Percentiles rank a stretch among this genome's conserved stretches.
phyloP scores from a whole-genome alignment of 768 basidiomycete species.

The Leccinum boreale region DNA sequence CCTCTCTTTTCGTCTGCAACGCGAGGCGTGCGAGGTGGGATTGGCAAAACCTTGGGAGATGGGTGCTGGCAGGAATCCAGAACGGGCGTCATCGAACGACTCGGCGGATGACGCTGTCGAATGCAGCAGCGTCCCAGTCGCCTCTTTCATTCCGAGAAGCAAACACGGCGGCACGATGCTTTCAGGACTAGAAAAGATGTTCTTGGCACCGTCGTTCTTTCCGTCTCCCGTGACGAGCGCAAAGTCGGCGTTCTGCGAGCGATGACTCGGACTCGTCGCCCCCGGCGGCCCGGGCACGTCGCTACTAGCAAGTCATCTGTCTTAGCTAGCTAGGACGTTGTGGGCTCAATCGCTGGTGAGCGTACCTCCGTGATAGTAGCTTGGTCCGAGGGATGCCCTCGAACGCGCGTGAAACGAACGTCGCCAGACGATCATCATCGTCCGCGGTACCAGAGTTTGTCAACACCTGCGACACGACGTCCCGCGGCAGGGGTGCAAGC shows the following conservation, averaged over 20 bases:
- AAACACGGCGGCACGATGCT: not conserved
- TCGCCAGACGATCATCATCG: not conserved
- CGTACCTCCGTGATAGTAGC: constrained; percentile 15
- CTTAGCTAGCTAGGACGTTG: not conserved
- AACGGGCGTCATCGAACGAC: not conserved
- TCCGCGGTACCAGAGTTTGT: not conserved
- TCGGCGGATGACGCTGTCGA: not conserved
- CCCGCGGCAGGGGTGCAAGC: constrained; percentile 4
- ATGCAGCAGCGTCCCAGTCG: not conserved
- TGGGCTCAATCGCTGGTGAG: not conserved
- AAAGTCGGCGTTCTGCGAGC: constrained; percentile 8
- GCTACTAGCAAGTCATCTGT: constrained; percentile 5
- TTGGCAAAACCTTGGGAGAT: constrained; percentile 14
- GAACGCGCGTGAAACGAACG: constrained; percentile 14
- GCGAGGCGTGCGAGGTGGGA: constrained; percentile 15
- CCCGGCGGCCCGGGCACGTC: not conserved
- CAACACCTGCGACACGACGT: constrained; percentile 11
- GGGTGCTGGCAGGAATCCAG: not conserved
- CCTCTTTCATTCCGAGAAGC: constrained; percentile 18
- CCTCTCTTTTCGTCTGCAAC: not conserved
- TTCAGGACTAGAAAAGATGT: not conserved
- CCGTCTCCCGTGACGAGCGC: constrained; percentile 8
- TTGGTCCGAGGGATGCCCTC: constrained; percentile 13
- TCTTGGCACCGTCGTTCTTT: not conserved
- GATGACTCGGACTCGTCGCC: not conserved